Evolutionary conservation across 2,329 filamentous ascomycete species (phyloP), one percentile per base, ranked within the genome.

Genomic region (Trichoderma simmonsii): DNA sequence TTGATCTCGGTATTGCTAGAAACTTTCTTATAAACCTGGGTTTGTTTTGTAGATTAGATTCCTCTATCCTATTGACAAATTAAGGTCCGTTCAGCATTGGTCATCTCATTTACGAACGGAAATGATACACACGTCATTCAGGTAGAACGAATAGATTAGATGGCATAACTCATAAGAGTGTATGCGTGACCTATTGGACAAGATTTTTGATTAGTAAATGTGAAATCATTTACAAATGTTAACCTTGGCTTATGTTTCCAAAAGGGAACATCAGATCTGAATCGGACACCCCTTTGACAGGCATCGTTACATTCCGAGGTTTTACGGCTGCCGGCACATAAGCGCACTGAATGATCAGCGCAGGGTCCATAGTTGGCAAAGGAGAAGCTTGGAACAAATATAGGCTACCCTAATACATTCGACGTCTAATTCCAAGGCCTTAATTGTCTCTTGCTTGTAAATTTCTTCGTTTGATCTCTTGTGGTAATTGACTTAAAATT

Each of bases 291-390:
- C 3, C 15, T 32, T 8, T 59, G 56, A n/a, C 15, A 59, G 4
- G 4, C 28, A 59, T 32, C 15, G 26, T 59, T 59, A 59, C 56
- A 59, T 59, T 59, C 56, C 56, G 56, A 59, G 56, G 56, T 56
- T 48, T 48, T 48, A 21, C 18, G 43, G 43, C 43, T 48, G n/a
- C 43, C 43, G 43, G 43, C 43, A 48, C 43, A 0, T 15, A n/a
- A 48, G n/a, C 43, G 18, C 18, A 21, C 15, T n/a, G 18, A 11
- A 48, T 48, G 43, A 48, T 48, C 18, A 11, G n/a, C 43, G 18
- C 43, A 48, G 1, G 43, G 43, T 11, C 43, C 43, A n/a, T 48
- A 48, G 1, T 5, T 48, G 4, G 18, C 43, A 18, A 48, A 21
- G 18, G 43, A 48, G 43, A 39, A 39, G 18, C 18, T 1, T 48